A percentile compares a stretch with the other conserved stretches of the same genome.
phyloP scores from a whole-genome alignment of 2,329 filamentous ascomycete species.

The Simplicillium aogashimaense region DNA sequence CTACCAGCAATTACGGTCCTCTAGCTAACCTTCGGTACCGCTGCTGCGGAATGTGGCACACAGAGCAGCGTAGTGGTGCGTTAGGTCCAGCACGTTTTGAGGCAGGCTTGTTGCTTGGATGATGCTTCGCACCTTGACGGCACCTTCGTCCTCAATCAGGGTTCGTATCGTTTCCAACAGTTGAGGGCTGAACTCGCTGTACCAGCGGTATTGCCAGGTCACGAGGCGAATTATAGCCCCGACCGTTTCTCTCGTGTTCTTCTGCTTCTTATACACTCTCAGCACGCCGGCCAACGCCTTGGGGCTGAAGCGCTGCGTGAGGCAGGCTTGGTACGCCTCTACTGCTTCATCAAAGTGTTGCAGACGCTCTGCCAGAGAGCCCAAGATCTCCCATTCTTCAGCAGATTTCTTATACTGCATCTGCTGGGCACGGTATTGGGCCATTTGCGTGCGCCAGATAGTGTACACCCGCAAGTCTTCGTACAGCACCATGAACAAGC shows the following conservation, averaged over 20 bases:
- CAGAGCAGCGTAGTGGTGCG: slow-evolving; percentile 89
- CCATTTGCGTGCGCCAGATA: slow-evolving; percentile 98
- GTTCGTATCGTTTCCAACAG: slow-evolving; percentile 81
- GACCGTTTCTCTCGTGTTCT: slow-evolving; percentile 72
- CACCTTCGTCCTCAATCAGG: slow-evolving; percentile 93
- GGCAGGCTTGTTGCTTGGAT: slow-evolving; percentile 92
- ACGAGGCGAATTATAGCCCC: slow-evolving; percentile 83
- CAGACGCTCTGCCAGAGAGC: slow-evolving; percentile 81
- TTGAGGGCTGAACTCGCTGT: slow-evolving; percentile 95
- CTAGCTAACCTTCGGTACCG: slow-evolving; percentile 69
- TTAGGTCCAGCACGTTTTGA: slow-evolving; percentile 86
- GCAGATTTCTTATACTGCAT: slow-evolving; percentile 95
- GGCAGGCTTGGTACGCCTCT: slow-evolving; percentile 84
- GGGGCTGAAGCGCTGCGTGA: slow-evolving; percentile 82
- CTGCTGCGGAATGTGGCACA: slow-evolving; percentile 94
- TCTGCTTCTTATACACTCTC: slow-evolving; percentile 64
- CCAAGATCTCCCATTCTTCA: slow-evolving; percentile 97
- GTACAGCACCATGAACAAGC: slow-evolving; percentile 98
- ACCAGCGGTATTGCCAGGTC: slow-evolving; percentile 98
- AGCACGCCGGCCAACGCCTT: slow-evolving; percentile 84
- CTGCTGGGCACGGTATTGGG: slow-evolving; percentile 85
- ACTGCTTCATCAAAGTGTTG: slow-evolving; percentile 87
- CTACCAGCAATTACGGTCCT: neutral
- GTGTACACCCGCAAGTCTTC: slow-evolving; percentile 97
- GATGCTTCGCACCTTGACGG: slow-evolving; percentile 93